Conservation (phyloP, 2,329 filamentous ascomycete genomes). For the Didymella pomorum region DNA sequence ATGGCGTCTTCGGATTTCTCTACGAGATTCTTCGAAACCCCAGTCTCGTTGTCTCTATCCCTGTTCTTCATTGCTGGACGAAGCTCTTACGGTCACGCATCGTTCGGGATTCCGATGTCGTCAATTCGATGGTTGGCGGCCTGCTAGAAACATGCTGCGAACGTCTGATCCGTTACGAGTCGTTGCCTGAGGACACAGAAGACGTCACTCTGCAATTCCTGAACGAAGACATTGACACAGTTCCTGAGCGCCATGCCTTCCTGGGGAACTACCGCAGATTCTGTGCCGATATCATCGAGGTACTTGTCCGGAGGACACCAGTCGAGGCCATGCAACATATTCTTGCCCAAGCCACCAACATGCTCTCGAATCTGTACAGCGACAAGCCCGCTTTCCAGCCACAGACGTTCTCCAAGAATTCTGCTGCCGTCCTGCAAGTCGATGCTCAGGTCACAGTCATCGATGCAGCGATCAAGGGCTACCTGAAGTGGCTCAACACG, state of each 20-base stretch:
- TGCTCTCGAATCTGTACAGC: conserved; percentile 78
- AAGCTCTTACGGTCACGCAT: conserved; percentile 76
- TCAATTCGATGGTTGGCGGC: conserved; percentile 70
- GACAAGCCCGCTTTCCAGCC: conserved; percentile 70
- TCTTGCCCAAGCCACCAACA: conserved; percentile 76
- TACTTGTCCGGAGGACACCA: conserved; percentile 80
- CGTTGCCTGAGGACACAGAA: conserved; percentile 79
- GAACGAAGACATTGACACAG: conserved; percentile 91
- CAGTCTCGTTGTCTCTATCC: conserved; percentile 92
- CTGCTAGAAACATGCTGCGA: conserved; percentile 84
- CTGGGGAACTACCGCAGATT: conserved; percentile 95
- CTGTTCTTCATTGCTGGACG: conserved; percentile 88
- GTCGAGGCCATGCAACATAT: conserved; percentile 89
- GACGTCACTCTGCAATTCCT: conserved; percentile 83
- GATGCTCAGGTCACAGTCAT: conserved; percentile 92
- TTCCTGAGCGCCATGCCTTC: conserved; percentile 93
- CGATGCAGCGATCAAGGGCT: conserved; percentile 87
- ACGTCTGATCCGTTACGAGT: conserved; percentile 86
- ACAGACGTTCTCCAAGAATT: conserved; percentile 67
- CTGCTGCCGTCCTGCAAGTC: conserved; percentile 76
- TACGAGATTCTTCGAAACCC: conserved; percentile 81
- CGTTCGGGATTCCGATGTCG: conserved; percentile 71
- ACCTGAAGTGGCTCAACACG: conserved; percentile 75
- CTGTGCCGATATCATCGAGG: conserved; percentile 85
- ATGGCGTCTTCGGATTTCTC: conserved; percentile 80